Base-by-base conservation (phyloP, 495 filamentous ascomycete species). In the Astrothelium subdiscretum region DNA sequence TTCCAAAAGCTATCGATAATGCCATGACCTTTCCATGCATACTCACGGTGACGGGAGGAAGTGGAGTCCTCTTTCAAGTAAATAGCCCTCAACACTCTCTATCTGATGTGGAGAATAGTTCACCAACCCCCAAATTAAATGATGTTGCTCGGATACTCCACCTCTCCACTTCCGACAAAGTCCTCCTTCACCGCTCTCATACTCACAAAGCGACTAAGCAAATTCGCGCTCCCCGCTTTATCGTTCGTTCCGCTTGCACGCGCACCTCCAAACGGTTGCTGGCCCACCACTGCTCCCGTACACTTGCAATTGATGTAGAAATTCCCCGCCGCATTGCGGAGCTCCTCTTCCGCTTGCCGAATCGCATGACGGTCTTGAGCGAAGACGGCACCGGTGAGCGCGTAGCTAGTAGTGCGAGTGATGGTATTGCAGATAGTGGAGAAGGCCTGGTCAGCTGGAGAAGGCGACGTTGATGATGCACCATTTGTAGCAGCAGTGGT, bases 291-390 rank as follows among this genome's bases (percentile, higher is more conserved):
- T 5, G 74, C 71, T 0, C 70, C 75, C 5, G 75, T 77, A 57
- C 68, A 68, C 67, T 77, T 77, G 62, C 67, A 69, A 63, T 77
- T 77, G 63, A 77, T 58, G 58, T 77, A 77, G 64, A 77, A 77
- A 59, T 77, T 77, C 4, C 75, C 75, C 27, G 75, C 75, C 1
- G 66, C 43, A 62, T 76, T 68, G 15, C 74, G 59, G 40, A 77
- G 66, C 51, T 68, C 71, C 27, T 77, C 71, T 63, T 76, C 72
- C 0, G 74, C 75, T 6, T 59, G 62, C 6, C 75, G 64, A 15
- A 76, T 42, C 31, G 69, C 74, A 27, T 62, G 63, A n/a, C 74
- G 66, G 59, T 74, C 69, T 44, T 68, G 66, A 0, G 74, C 72
- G 65, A 77, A 77, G 43, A 77, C 67, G 20, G 74, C 72, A 48